Conservation (phyloP, 345 rosid species). For the Fremontodendron californicum region DNA sequence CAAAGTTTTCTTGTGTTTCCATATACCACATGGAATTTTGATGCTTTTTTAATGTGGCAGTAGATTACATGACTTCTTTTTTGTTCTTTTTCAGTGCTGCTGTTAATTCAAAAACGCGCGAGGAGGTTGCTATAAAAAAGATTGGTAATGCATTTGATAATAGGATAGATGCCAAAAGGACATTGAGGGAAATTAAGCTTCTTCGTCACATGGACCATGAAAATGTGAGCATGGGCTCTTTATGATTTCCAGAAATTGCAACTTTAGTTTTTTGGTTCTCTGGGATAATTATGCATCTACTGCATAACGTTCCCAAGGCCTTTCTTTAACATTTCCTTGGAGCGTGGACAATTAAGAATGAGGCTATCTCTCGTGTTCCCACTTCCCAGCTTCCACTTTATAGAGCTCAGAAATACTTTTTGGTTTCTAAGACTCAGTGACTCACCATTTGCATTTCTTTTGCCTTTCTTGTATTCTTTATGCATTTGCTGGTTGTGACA, state of each 20-base stretch:
- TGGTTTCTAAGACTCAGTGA: not conserved
- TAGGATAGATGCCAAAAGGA: slow-evolving; percentile 68
- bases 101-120: slow-evolving; percentile 50
- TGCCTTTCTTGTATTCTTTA: not conserved
- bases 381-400: not conserved
- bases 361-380: not conserved
- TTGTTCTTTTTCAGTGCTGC: slow-evolving; percentile 54
- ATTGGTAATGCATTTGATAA: slow-evolving; percentile 72
- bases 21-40: not conserved
- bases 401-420: not conserved
- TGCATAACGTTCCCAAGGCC: not conserved
- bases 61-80: not conserved
- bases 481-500: not conserved
- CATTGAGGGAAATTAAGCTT: slow-evolving; percentile 71
- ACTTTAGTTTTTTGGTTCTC: not conserved
- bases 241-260: not conserved
- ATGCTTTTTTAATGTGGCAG: not conserved
- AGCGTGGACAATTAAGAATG: not conserved
- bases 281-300: not conserved
- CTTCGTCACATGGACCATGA: slow-evolving; percentile 73
- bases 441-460: not conserved
- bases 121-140: slow-evolving; percentile 76
- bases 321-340: not conserved
- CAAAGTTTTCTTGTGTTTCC: not conserved
- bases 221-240: slow-evolving; percentile 36